A percentile compares a stretch with the other conserved stretches of the same genome.
Evolutionary conservation across 148 eudicot species (phyloP).

Genomic region (Polygonum aviculare): DNA sequence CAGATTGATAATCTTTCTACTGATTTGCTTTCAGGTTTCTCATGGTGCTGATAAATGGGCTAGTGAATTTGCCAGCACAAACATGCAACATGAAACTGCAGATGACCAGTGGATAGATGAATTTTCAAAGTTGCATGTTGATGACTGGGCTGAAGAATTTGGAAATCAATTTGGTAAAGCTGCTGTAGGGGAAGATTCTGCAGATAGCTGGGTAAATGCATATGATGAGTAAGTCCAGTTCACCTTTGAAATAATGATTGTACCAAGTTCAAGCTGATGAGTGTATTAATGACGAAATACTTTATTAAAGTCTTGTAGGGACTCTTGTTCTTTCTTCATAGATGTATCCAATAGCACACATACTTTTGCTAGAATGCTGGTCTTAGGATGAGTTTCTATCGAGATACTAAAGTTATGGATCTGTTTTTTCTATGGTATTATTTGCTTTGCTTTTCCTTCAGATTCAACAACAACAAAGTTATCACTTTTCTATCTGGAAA

Average conservation of each 20-base stretch:
- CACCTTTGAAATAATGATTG: background rate
- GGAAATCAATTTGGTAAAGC: constrained; percentile 71
- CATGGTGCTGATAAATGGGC: constrained; percentile 62
- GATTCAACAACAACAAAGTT: no score
- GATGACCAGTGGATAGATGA: constrained; percentile 86
- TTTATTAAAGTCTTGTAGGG: background rate
- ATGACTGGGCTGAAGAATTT: constrained; percentile 95
- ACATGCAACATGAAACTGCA: constrained; percentile 34
- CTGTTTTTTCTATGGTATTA: background rate
- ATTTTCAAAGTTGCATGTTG: constrained; percentile 73
- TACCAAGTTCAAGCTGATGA: background rate
- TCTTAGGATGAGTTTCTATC: background rate
- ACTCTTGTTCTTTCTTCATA: background rate
- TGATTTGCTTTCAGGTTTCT: constrained; percentile 42
- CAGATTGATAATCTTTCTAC: background rate
- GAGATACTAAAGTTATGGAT: background rate
- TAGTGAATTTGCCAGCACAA: constrained; percentile 59
- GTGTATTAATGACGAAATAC: background rate
- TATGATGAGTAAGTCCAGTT: constrained; percentile 88
- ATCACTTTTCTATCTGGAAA: background rate
- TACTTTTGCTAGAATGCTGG: background rate
- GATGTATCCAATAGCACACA: background rate
- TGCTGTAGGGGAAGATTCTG: constrained; percentile 50
- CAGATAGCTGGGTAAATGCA: constrained; percentile 73
- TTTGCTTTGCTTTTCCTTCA: no score